phyloP scores from a whole-genome alignment of 768 basidiomycete genomes.

The Hygrophorus russula region DNA sequence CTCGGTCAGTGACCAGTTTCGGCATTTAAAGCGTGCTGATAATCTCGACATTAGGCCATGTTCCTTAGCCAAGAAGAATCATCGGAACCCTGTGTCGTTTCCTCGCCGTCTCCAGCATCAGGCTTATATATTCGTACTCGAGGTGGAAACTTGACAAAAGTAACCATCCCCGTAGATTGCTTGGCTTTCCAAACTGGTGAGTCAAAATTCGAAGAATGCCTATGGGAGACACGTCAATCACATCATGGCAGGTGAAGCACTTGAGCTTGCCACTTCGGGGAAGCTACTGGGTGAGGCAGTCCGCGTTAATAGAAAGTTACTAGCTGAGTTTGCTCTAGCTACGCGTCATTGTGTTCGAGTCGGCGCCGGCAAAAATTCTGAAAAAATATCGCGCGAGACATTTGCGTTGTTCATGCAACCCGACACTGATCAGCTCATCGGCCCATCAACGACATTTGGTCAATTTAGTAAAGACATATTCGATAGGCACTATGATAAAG shows the following conservation, averaged over 20 bases:
- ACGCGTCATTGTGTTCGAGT: conserved; percentile 93
- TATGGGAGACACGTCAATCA: too few relatives aligned
- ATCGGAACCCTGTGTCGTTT: conserved; percentile 34
- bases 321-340: conserved; percentile 28
- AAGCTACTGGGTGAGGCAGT: conserved; percentile 28
- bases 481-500: conserved; percentile 34
- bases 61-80: conserved; percentile 48
- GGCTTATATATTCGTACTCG: conserved; percentile 90
- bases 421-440: conserved; percentile 66
- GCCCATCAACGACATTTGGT: conserved; percentile 69
- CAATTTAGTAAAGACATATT: conserved; percentile 82
- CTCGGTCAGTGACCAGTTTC: conserved; percentile 38
- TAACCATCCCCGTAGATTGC: conserved; percentile 75
- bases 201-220: too few relatives aligned
- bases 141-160: conserved; percentile 67
- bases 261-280: conserved; percentile 78
- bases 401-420: conserved; percentile 89
- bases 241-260: conserved; percentile 42
- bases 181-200: conserved; percentile 90
- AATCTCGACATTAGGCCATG: conserved; percentile 48
- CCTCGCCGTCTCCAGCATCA: conserved; percentile 62
- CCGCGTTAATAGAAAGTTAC: too few relatives aligned
- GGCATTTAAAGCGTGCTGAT: conserved; percentile 4
- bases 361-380: conserved; percentile 33
- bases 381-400: conserved; percentile 68